Base-by-base conservation (phyloP, 495 filamentous ascomycete species). In the Penicillium psychrofluorescens region DNA sequence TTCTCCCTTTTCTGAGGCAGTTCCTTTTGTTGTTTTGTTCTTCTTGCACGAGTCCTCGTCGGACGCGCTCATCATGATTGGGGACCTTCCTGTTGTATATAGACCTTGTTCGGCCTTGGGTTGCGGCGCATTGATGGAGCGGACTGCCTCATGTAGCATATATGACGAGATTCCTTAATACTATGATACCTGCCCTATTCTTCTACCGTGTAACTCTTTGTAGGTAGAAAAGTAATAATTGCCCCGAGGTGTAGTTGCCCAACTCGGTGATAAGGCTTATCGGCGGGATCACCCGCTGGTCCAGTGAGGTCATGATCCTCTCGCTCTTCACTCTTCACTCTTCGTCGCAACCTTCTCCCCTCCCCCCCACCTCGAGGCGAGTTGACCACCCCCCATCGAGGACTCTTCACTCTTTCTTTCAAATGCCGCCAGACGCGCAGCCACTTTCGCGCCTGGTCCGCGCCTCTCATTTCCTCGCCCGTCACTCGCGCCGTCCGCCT, bases 121-220 rank as follows among this genome's bases (percentile, higher is more conserved):
- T 35, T 44, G 16, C 36, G 58, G 58, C 58, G 56, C 48, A 57
- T 57, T 55, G 48, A 55, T 46, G 54, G 43, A 56, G 56, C 56
- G 38, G 37, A 37, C 43, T 48, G 55, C 57, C 51, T 58, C 50
- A 59, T 62, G 56, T 59, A 59, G 55, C 50, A 62, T 62, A 61
- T 55, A 55, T 62, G 56, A 59, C 44, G 53, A 55, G 56, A 55
- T 40, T 22, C 22, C 22, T 42, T 62, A 62, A 62, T 59, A 57
- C 48, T 36, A 59, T 50, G 55, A 62, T 62, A 62, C 52, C 51
- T 41, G 36, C 22, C 14, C 52, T 16, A 16, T 16, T 61, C 35
- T 35, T 53, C 41, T 38, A 10, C 15, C 12, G 16, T 16, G 16
- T 22, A 22, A 22, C 22, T 6, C 2, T 4, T 22, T 22, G 22